These are phyloP conservation scores for Suillus fuscotomentosus DNA, from an alignment of 768 basidiomycete genomes.

Conservation along the genomic window DNA sequence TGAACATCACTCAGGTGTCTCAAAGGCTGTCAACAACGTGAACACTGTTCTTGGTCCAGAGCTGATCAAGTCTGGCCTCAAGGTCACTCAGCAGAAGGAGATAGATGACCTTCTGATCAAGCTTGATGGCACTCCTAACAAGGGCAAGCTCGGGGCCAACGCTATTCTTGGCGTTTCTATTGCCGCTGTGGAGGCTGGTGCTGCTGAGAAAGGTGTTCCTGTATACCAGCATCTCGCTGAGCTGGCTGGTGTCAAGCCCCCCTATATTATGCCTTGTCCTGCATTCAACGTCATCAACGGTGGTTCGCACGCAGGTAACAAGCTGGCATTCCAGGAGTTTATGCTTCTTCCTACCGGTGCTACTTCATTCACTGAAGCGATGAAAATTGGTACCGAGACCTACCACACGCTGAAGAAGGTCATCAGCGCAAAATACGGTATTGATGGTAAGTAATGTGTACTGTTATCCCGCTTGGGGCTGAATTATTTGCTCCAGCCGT, in stretches of 20 bases:
- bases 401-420: slow-evolving; percentile 99
- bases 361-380: slow-evolving; percentile 86
- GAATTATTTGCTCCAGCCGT: slow-evolving; percentile 57
- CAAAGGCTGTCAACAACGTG: slow-evolving; percentile 92
- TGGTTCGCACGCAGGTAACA: slow-evolving; percentile 99
- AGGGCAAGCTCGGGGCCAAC: slow-evolving; percentile 98
- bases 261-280: slow-evolving; percentile 89
- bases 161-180: slow-evolving; percentile 99
- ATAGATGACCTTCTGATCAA: slow-evolving; percentile 98
- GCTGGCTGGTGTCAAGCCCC: slow-evolving; percentile 92
- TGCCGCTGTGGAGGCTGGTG: slow-evolving; percentile 90
- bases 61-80: slow-evolving; percentile 80
- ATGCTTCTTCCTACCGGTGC: slow-evolving; percentile 98
- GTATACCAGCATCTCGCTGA: slow-evolving; percentile 96
- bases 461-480: slow-evolving; percentile 2
- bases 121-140: slow-evolving; percentile 96
- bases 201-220: slow-evolving; percentile 92
- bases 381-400: slow-evolving; percentile 98
- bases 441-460: slow-evolving; percentile 69
- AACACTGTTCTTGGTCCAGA: slow-evolving; percentile 88
- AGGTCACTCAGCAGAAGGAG: slow-evolving; percentile 89
- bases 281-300: slow-evolving; percentile 99
- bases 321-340: slow-evolving; percentile 99
- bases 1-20: slow-evolving; percentile 60
- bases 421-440: slow-evolving; percentile 98